Conservation (phyloP, 208 protist species). For the Acanthamoeba polyphaga region DNA sequence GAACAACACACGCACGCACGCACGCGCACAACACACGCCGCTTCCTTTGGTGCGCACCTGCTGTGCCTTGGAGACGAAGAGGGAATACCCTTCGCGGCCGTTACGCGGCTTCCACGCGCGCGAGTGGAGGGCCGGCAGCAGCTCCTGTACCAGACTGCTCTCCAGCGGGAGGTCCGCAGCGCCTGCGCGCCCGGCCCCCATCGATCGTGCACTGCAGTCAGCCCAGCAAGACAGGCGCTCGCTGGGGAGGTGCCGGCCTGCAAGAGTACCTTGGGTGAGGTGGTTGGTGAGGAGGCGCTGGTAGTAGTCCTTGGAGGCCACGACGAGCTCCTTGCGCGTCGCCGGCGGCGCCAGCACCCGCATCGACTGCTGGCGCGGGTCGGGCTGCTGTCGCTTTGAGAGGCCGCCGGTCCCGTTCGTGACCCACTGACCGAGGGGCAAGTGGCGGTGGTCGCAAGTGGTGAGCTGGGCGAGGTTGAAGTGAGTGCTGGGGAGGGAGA, state of each 20-base stretch:
- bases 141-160: slow-evolving; percentile 23
- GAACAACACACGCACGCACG: too few relatives aligned
- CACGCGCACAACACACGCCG: not conserved
- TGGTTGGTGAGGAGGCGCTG: slow-evolving; percentile 22
- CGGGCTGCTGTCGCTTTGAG: slow-evolving; percentile 46
- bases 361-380: slow-evolving; percentile 52
- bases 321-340: slow-evolving; percentile 28
- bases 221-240: not conserved
- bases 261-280: slow-evolving; percentile 46
- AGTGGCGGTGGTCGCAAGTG: too few relatives aligned
- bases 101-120: not conserved
- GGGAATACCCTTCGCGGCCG: not conserved
- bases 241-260: not conserved
- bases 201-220: not conserved
- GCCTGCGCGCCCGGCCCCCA: not conserved
- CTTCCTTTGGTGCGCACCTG: not conserved
- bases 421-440: not conserved
- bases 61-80: slow-evolving; percentile 7
- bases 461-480: too few relatives aligned
- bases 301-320: slow-evolving; percentile 1
- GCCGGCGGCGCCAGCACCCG: slow-evolving; percentile 32
- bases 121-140: slow-evolving; percentile 10
- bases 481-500: not conserved
- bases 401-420: not conserved
- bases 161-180: slow-evolving; percentile 20